Percentiles rank a stretch among this genome's conserved stretches.
Evolutionary conservation across 2,329 filamentous ascomycete genomes (phyloP).

Genomic region (Orbilia quercus): DNA sequence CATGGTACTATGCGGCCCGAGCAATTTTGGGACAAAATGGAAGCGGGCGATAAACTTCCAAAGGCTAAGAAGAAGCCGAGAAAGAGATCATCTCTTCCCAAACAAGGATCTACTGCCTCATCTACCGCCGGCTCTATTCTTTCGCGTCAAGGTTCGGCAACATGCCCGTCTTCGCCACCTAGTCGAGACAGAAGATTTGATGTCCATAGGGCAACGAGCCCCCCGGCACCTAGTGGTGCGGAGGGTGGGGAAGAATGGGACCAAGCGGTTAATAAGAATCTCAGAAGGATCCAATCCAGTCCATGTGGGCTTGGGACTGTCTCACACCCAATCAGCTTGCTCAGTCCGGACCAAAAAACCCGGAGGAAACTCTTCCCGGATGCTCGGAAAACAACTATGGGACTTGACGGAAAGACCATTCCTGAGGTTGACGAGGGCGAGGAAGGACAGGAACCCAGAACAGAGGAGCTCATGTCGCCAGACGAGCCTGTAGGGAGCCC

Average conservation of each 20-base stretch:
- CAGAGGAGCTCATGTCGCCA: constrained; percentile 65
- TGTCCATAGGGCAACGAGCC: constrained; percentile 57
- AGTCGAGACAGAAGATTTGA: constrained; percentile 45
- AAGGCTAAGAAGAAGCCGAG: constrained; percentile 58
- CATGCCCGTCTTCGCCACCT: constrained; percentile 46
- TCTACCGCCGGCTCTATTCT: constrained; percentile 25
- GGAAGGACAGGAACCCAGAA: constrained; percentile 63
- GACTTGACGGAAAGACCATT: constrained; percentile 37
- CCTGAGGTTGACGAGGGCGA: constrained; percentile 41
- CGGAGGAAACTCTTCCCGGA: constrained; percentile 52
- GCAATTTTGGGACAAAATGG: constrained; percentile 75
- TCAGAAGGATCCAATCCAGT: constrained; percentile 72
- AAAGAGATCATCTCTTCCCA: constrained; percentile 44
- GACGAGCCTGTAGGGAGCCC: constrained; percentile 56
- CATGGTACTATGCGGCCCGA: constrained; percentile 84
- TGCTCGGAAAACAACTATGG: constrained; percentile 33
- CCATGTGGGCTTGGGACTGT: constrained; percentile 63
- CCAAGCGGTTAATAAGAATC: constrained; percentile 65
- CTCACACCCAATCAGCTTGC: constrained; percentile 44
- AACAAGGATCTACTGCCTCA: constrained; percentile 26
- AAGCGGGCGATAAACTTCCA: constrained; percentile 62
- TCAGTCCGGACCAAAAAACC: constrained; percentile 53
- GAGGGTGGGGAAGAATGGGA: constrained; percentile 60
- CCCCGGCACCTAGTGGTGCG: constrained; percentile 38
- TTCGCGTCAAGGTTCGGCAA: constrained; percentile 12